Base-by-base conservation (phyloP, 2,329 filamentous ascomycete genomes). In the Lecanosticta acicola region DNA sequence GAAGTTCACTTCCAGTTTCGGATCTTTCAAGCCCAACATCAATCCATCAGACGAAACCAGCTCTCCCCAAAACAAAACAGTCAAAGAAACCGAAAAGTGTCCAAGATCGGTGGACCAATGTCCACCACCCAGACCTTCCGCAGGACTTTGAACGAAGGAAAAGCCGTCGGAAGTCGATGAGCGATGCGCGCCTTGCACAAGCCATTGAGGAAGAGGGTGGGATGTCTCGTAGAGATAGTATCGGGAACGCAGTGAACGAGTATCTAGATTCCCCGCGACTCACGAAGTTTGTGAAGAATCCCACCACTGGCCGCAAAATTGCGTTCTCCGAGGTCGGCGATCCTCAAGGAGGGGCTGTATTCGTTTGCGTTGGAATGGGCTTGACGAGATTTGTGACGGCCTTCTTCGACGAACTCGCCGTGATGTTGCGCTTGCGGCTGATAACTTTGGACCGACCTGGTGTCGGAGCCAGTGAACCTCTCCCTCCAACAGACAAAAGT, bases 331-430 rank as follows among this genome's bases (percentile, higher is more conserved):
- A 98, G 66, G 93, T 98, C 2, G 93, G 93, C 11, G 90, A 97
- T 64, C 83, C 90, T 0, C 81, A 91, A 35, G 93, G 93, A 1
- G 91, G 85, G 55, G 91, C 89, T 2, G 87, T 98, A 1, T 90
- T 98, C 57, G 94, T 93, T 64, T 98, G 93, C 60, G 89, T 98
- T 2, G 93, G 93, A 16, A 98, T 98, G 93, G 93, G 93, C 0
- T 69, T 98, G 59, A 98, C 93, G 9, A 80, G 93, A 67, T 98
- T 93, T 64, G 86, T 98, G 49, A 96, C 88, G 50, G 89, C 90
- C 0, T 98, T 98, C 64, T 98, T 97, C 63, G 93, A 98, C 64
- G 93, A 98, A 66, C 74, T 98, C 43, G 93, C 93, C 2, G 71
- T 87, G 60, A 94, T 90, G 0, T 71, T 98, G 48, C 93, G 88